Conservation (phyloP, 768 basidiomycete species). For the Amanita rubescens region DNA sequence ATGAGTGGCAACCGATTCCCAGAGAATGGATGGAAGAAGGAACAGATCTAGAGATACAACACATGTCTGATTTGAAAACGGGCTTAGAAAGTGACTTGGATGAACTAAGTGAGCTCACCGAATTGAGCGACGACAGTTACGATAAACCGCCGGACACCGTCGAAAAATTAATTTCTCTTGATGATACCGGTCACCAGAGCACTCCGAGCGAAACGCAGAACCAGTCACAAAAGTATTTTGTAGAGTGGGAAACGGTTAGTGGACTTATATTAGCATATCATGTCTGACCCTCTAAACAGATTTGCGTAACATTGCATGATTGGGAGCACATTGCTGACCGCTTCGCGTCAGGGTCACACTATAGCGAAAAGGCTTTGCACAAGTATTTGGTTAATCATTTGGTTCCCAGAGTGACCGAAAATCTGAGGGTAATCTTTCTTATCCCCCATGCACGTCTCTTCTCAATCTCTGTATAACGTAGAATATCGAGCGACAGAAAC, state of each 20-base stretch:
- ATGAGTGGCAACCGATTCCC: conserved; percentile 76
- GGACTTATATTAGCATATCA: neutral
- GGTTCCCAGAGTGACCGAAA: conserved; percentile 62
- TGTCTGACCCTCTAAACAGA: conserved; percentile 32
- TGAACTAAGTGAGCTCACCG: conserved; percentile 68
- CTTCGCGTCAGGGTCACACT: conserved; percentile 72
- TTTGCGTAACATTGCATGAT: conserved; percentile 75
- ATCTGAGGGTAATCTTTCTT: conserved; percentile 47
- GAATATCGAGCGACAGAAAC: conserved; percentile 57
- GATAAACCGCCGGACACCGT: neutral
- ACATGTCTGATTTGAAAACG: conserved; percentile 27
- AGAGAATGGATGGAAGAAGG: conserved; percentile 56
- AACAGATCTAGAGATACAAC: neutral
- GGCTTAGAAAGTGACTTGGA: conserved; percentile 58
- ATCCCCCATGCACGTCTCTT: neutral
- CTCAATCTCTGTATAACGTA: conserved; percentile 19
- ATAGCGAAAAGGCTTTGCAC: conserved; percentile 73
- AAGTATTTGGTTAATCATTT: conserved; percentile 58
- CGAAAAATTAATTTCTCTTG: neutral
- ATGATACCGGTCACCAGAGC: neutral
- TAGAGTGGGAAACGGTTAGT: conserved; percentile 91
- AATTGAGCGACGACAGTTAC: conserved; percentile 48
- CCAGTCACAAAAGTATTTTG: conserved; percentile 40
- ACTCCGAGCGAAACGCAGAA: neutral
- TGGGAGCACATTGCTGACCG: conserved; percentile 77